Evolutionary conservation across 2,329 filamentous ascomycete genomes (phyloP).

Genomic region (Thelonectria olida): DNA sequence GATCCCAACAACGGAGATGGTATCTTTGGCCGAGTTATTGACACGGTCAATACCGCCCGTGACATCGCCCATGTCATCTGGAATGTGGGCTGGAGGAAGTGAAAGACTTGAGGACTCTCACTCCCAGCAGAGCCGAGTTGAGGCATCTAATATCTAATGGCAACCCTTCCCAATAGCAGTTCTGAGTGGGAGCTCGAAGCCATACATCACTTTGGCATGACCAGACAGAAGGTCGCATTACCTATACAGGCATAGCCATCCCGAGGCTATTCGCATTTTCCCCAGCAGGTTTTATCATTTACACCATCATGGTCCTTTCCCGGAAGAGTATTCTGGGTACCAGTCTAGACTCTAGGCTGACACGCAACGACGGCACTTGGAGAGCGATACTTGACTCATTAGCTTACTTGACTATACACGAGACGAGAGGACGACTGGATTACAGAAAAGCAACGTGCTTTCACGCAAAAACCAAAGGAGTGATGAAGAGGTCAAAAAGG

Average conservation of each 20-base stretch:
- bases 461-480: slow-evolving; percentile 8
- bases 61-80: slow-evolving; percentile 77
- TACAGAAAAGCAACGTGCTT: slow-evolving; percentile 37
- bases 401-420: slow-evolving; percentile 24
- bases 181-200: background rate
- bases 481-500: slow-evolving; percentile 7
- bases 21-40: slow-evolving; percentile 81
- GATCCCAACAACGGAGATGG: slow-evolving; percentile 69
- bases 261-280: slow-evolving; percentile 2
- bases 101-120: slow-evolving; percentile 29
- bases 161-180: background rate
- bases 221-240: background rate
- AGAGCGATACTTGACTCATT: slow-evolving; percentile 28
- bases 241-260: slow-evolving; percentile 7
- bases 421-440: slow-evolving; percentile 15
- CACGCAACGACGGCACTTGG: slow-evolving; percentile 20
- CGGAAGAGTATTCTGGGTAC: slow-evolving; percentile 6
- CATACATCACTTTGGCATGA: background rate
- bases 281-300: slow-evolving; percentile 15
- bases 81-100: slow-evolving; percentile 74
- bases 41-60: slow-evolving; percentile 79
- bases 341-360: background rate
- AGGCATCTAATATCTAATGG: slow-evolving; percentile 20
- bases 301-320: background rate
- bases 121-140: background rate